Percentiles rank a stretch among this genome's conserved stretches.
These are phyloP conservation scores for Halophytophthora batemanensis DNA, from an alignment of 352 stramenopile genomes.

Conservation along the genomic window DNA sequence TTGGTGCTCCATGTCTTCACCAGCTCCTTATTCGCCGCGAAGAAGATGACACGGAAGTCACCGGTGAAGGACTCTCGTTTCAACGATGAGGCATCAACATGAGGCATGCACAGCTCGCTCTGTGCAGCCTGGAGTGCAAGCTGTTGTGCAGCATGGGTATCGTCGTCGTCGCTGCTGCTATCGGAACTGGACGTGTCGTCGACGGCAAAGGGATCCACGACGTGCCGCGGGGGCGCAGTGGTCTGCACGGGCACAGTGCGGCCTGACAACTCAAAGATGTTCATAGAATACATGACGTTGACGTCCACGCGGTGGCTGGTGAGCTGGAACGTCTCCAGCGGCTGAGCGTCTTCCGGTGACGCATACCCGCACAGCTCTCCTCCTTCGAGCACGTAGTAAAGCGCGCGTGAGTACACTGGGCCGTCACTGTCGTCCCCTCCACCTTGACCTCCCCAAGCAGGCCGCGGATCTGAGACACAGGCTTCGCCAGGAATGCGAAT, in stretches of 20 bases:
- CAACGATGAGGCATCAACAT: slow-evolving; percentile 3
- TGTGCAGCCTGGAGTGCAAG: background rate
- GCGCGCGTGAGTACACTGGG: slow-evolving; percentile 26
- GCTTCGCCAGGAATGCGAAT: slow-evolving; percentile 49
- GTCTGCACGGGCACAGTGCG: slow-evolving; percentile 3
- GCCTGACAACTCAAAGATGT: slow-evolving; percentile 60
- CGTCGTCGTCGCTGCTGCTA: slow-evolving; percentile 22
- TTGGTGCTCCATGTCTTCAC: slow-evolving; percentile 50
- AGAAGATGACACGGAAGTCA: slow-evolving; percentile 41
- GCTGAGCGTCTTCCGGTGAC: slow-evolving; percentile 31
- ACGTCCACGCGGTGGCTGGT: slow-evolving; percentile 59
- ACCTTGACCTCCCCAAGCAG: slow-evolving; percentile 22
- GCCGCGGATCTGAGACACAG: slow-evolving; percentile 20
- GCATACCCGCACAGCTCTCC: slow-evolving; percentile 55
- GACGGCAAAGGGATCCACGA: too few species aligned
- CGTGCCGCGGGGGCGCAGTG: slow-evolving; percentile 16
- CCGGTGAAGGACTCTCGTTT: slow-evolving; percentile 4
- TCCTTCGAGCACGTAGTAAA: slow-evolving; percentile 71
- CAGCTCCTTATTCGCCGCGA: slow-evolving; percentile 44
- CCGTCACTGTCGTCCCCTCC: slow-evolving; percentile 3
- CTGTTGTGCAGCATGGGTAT: slow-evolving; percentile 21
- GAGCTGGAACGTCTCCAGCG: slow-evolving; percentile 57
- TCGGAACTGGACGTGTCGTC: slow-evolving; percentile 26
- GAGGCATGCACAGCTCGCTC: slow-evolving; percentile 1
- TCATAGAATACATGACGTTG: slow-evolving; percentile 59